Conservation (phyloP, 345 rosid genomes). For the Populus tremula region DNA sequence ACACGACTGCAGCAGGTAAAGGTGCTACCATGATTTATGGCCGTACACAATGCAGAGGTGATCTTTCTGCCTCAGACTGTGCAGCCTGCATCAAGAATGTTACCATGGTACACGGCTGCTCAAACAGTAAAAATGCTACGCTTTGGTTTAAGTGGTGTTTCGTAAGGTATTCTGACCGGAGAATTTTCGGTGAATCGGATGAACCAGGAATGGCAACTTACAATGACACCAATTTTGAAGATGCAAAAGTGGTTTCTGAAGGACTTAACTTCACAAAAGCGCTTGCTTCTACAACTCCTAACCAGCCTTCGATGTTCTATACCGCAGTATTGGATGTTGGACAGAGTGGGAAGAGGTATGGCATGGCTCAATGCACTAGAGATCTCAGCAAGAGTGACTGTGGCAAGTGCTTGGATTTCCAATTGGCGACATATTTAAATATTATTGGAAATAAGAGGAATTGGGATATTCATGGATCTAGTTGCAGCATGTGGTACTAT, state of each 20-base stretch:
- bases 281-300: constrained; percentile 30
- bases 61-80: constrained; percentile 29
- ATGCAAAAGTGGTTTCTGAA: constrained; percentile 27
- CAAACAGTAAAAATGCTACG: constrained; percentile 20
- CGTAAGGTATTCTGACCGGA: constrained; percentile 30
- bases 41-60: constrained; percentile 42
- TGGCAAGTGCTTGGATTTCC: constrained; percentile 30
- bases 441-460: constrained; percentile 37
- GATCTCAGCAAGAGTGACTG: constrained; percentile 36
- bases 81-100: constrained; percentile 31
- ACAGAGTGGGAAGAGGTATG: constrained; percentile 38
- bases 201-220: constrained; percentile 23
- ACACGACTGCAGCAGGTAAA: constrained; percentile 22
- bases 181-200: constrained; percentile 36
- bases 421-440: constrained; percentile 27
- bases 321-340: constrained; percentile 34
- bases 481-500: constrained; percentile 48
- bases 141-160: constrained; percentile 41
- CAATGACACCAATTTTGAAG: constrained; percentile 35
- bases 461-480: constrained; percentile 48
- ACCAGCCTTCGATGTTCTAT: constrained; percentile 30
- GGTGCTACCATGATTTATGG: constrained; percentile 28
- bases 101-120: constrained; percentile 15
- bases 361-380: constrained; percentile 45
- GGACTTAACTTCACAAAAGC: constrained; percentile 32